Base-by-base conservation (phyloP, 2,329 filamentous ascomycete species). In the Purpureocillium lavendulum region DNA sequence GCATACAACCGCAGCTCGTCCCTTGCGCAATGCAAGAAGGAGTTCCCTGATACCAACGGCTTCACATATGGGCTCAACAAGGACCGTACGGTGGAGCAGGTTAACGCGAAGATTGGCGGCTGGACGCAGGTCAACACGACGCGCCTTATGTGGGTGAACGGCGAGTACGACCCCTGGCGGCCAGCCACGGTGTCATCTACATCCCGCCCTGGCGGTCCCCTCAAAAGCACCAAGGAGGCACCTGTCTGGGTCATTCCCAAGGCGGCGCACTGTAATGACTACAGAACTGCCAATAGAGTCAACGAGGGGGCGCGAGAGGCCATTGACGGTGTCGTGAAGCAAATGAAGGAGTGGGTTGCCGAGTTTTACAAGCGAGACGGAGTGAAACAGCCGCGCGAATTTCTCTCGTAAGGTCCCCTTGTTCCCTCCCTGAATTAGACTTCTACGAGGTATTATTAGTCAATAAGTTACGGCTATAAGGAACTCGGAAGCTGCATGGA, bases 111-210 rank as follows among this genome's bases (percentile, higher is more conserved):
- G 49, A 80, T 75, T 1, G 61, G 67, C 17, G 77, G 78, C 26
- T 82, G 78, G 77, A 42, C 54, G 40, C 54, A 67, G 16, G 66
- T 63, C 30, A 57, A 73, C 40, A 71, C 68, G 2, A 71, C 67
- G 13, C 67, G 75, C 3, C 57, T 82, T 15, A 62, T 80, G 18
- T 80, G 70, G 62, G 65, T 69, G 7, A 80, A 80, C 47, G 77
- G 70, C 33, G 64, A 76, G 54, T 73, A 62, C 40, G 77, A 82
- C 51, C 77, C 77, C 7, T 81, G 77, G 77, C 63, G 69, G 28
- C 66, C 72, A 4, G 65, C 70, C 0, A 67, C 67, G 4, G 67
- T 80, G 1, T 70, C 67, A 1, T 73, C 71, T n/a, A 60, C 65
- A 17, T 67, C 69, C 50, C 63, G 75, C 15, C 73, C 75, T 0